Evolutionary conservation across 495 filamentous ascomycete species (phyloP).

Genomic region (Penicillium fimorum): DNA sequence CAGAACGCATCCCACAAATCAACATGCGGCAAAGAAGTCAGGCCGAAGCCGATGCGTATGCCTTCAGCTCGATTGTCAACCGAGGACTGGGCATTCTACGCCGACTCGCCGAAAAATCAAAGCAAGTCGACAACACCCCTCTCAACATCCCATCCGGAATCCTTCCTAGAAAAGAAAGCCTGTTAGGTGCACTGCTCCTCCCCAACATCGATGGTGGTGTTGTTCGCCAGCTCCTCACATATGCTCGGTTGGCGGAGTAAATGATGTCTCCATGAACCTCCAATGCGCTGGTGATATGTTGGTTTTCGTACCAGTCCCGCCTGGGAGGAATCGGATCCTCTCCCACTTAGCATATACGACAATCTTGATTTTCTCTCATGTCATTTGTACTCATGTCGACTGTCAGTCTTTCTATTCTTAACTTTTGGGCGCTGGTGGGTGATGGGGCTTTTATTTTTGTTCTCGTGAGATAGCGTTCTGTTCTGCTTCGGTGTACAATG

Average conservation of each 20-base stretch:
- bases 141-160: constrained; percentile 58
- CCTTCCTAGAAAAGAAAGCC: constrained; percentile 65
- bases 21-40: constrained; percentile 37
- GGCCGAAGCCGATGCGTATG: constrained; percentile 44
- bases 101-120: constrained; percentile 68
- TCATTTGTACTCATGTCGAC: constrained; percentile 36
- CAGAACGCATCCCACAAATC: constrained; percentile 48
- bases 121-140: constrained; percentile 53
- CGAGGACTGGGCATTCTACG: constrained; percentile 69
- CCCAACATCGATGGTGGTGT: constrained; percentile 57
- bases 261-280: constrained; percentile 2
- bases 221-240: constrained; percentile 70
- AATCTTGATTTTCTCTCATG: constrained; percentile 29
- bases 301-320: constrained; percentile 15
- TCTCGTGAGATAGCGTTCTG: constrained; percentile 41
- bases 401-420: constrained; percentile 14
- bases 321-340: constrained; percentile 12
- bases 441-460: constrained; percentile 22
- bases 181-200: constrained; percentile 67
- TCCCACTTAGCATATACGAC: constrained; percentile 24
- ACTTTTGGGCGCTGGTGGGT: constrained; percentile 27
- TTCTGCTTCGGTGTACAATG: constrained; percentile 41
- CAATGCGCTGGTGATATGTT: background rate
- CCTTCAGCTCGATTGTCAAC: constrained; percentile 59
- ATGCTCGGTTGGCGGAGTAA: constrained; percentile 60